phyloP scores from a whole-genome alignment of 768 basidiomycete species.

The Panaeolus papilionaceus region DNA sequence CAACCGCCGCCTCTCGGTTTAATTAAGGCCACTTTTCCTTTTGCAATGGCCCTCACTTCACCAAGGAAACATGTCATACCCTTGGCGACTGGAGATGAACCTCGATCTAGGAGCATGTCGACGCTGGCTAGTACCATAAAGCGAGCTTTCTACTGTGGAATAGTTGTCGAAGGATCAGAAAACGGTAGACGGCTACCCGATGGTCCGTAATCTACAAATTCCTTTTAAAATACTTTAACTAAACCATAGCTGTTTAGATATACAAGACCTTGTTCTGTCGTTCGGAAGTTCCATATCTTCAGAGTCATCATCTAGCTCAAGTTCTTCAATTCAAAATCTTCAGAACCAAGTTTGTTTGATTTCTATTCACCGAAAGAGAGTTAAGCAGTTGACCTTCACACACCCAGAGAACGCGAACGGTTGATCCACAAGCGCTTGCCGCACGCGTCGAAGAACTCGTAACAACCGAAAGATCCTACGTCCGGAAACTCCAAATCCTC shows the following conservation, averaged over 20 bases:
- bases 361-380: conserved; percentile 18
- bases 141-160: conserved; percentile 89
- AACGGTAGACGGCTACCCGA: conserved; percentile 70
- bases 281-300: conserved; percentile 71
- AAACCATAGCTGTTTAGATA: conserved; percentile 51
- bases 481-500: conserved; percentile 80
- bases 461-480: conserved; percentile 88
- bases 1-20: conserved; percentile 10
- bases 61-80: conserved; percentile 75
- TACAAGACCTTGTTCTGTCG: conserved; percentile 79
- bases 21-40: conserved; percentile 10
- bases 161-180: conserved; percentile 87
- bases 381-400: conserved; percentile 39
- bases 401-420: conserved; percentile 60
- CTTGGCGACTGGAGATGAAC: conserved; percentile 71
- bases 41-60: conserved; percentile 64
- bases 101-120: conserved; percentile 49
- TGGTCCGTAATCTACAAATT: conserved; percentile 46
- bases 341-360: conserved; percentile 19
- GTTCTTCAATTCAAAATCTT: conserved; percentile 32
- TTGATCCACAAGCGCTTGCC: conserved; percentile 68
- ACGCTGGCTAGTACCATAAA: conserved; percentile 58
- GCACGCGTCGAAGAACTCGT: conserved; percentile 88
- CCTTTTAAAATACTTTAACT: conserved; percentile 19
- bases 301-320: conserved; percentile 49